phyloP scores from a whole-genome alignment of 2,329 filamentous ascomycete species.

The Beauveria medogensis region DNA sequence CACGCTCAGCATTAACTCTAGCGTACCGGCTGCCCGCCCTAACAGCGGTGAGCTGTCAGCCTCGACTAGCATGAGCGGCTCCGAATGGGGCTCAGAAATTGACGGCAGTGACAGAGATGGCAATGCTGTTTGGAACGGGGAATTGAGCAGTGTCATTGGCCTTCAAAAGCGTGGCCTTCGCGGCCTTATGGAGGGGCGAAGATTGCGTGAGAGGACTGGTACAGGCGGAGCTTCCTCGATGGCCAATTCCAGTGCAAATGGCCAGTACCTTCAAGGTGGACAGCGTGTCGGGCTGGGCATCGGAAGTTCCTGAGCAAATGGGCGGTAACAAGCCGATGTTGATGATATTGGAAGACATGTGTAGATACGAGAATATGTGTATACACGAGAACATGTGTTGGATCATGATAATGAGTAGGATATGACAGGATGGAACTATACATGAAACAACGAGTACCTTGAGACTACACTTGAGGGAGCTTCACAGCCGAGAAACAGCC shows the following conservation, averaged over 20 bases:
- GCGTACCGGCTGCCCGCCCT: constrained; percentile 27
- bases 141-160: constrained; percentile 85
- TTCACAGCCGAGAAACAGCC: constrained; percentile 3
- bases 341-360: constrained; percentile 9
- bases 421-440: background rate
- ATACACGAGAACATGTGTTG: background rate
- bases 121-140: constrained; percentile 61
- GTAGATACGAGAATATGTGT: constrained; percentile 5
- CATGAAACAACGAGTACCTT: background rate
- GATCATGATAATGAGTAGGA: background rate
- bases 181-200: constrained; percentile 87
- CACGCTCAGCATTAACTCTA: constrained; percentile 42
- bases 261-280: constrained; percentile 19
- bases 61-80: constrained; percentile 42
- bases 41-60: constrained; percentile 42
- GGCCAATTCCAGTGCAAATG: constrained; percentile 22
- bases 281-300: constrained; percentile 46
- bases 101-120: constrained; percentile 40
- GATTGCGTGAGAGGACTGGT: constrained; percentile 66
- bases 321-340: background rate
- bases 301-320: constrained; percentile 31
- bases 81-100: constrained; percentile 49
- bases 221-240: constrained; percentile 27
- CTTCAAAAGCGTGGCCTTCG: constrained; percentile 87
- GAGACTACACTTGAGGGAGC: background rate